Base-by-base conservation (phyloP, 176 grass and related monocot genomes). In the Chloris gayana region DNA sequence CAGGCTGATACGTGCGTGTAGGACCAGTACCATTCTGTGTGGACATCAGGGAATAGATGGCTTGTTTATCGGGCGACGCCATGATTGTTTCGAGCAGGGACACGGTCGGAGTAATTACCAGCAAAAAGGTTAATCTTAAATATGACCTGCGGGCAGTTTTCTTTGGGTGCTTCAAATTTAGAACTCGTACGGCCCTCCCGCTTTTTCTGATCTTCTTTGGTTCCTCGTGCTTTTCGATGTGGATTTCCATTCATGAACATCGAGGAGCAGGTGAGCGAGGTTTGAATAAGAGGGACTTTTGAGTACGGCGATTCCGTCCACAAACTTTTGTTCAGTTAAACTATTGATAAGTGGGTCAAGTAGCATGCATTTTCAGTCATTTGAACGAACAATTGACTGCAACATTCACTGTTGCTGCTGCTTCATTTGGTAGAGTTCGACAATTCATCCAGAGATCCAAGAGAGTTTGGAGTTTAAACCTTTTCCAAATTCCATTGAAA, bases 161-260 rank as follows among this genome's bases (percentile, higher is more conserved):
- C 14, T 49, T 17, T 18, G 0, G 14, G 14, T 1, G 56, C 9
- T 25, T 11, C 56, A 25, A 4, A 59, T 66, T 37, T 50, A 31
- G 30, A 38, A 67, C 31, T 37, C 65, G 76, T 17, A 66, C 19
- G 75, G 17, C 5, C 9, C 15, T 60, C 31, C 39, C 31, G 51
- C 80, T 67, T 83, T 56, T 24, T 53, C 24, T 47, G 8, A 67
- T 54, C 32, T 33, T 32, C 41, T 84, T 35, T 67, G 45, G 45
- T 47, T 58, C 19, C 7, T 19, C 37, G 71, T 33, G 82, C 38
- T 69, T 47, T 59, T 76, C 72, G 29, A 69, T 69, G 72, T 76
- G 82, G 82, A 84, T 76, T 73, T 73, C 57, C 69, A 64, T 25
- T 82, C 67, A 33, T 61, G 10, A 14, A 27, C n/a, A 59, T 26